Evolutionary conservation across 306 rosid genomes (phyloP), one percentile per base, ranked within the genome.

Genomic region (Morella rubra): DNA sequence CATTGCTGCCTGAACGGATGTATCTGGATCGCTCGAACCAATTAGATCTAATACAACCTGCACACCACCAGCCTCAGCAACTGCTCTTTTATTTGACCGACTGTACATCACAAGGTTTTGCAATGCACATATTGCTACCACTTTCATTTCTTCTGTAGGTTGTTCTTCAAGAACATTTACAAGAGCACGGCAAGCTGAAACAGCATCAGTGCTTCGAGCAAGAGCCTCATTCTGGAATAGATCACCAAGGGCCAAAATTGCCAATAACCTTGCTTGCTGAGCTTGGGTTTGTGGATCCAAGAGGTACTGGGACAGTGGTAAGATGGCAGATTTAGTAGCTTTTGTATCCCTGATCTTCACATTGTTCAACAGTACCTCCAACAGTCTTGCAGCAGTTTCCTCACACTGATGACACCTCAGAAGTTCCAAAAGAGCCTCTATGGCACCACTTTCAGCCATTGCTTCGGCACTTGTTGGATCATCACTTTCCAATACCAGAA

Each of bases 391-490:
- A 60, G 98, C 96, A 24, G 87, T 89, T 82, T 96, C 99, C 81
- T 96, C 99, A 65, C 94, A 89, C 82, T 93, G 99, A 84, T 96
- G 99, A 78, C 89, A 81, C 85, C 99, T 86, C 44, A 96, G 90
- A 84, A 92, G 96, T 80, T 96, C 99, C 84, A 96, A 88, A 73
- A 96, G 92, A 78, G 98, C 98, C 88, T 96, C 99, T 86, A 96
- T 87, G 76, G 99, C 99, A 80, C 99, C 99, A 80, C 99, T 92
- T 86, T 96, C 99, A n/a, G 99, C 94, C 99, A 96, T 96, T 84
- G 98, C 97, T 83, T 89, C 99, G 19, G 98, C 98, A 46, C 97
- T 88, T 44, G 90, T 90, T 72, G 96, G 90, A 79, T 96, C 99
- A 79, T 96, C 99, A 81, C 91, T 96, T 80, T 96, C 98, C 85